A percentile compares a stretch with the other conserved stretches of the same genome.
These are phyloP conservation scores for Fistulinella staudtii DNA, from an alignment of 1,284 basidiomycete genomes.

Conservation along the genomic window DNA sequence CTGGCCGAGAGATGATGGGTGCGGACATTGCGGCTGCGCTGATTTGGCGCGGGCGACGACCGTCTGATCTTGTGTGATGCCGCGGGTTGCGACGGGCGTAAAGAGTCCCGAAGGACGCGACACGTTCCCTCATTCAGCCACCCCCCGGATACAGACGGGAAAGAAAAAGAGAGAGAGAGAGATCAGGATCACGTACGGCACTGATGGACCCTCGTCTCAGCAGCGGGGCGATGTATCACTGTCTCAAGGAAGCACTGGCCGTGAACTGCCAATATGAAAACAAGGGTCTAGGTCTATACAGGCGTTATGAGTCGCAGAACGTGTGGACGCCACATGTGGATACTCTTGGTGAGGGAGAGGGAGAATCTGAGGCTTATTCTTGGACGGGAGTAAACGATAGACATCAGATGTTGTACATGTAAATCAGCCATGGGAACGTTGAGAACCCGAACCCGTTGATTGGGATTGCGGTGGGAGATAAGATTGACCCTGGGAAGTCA, in stretches of 20 bases:
- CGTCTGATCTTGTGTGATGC: constrained; percentile 8
- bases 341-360: too few species aligned
- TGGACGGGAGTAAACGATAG: neutral
- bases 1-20: constrained; percentile 2
- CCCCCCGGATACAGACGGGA: constrained; percentile 11
- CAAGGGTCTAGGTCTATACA: neutral
- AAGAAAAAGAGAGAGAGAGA: too few species aligned
- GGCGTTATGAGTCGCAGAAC: neutral
- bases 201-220: constrained; percentile 8
- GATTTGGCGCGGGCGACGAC: constrained; percentile 9
- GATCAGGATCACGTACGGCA: constrained; percentile 26
- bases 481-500: constrained; percentile 32
- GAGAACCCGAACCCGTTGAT: neutral
- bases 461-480: constrained; percentile 25
- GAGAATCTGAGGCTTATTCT: neutral
- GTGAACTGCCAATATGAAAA: neutral
- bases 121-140: constrained; percentile 16
- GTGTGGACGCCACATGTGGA: neutral
- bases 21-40: constrained; percentile 12
- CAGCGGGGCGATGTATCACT: constrained; percentile 4
- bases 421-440: constrained; percentile 12
- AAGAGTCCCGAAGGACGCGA: constrained; percentile 18
- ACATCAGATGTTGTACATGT: too few species aligned
- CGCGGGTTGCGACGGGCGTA: constrained; percentile 22
- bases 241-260: constrained; percentile 7